A percentile compares a stretch with the other conserved stretches of the same genome.
Conservation (phyloP, 805 yeast genomes). For the Candida montana region DNA sequence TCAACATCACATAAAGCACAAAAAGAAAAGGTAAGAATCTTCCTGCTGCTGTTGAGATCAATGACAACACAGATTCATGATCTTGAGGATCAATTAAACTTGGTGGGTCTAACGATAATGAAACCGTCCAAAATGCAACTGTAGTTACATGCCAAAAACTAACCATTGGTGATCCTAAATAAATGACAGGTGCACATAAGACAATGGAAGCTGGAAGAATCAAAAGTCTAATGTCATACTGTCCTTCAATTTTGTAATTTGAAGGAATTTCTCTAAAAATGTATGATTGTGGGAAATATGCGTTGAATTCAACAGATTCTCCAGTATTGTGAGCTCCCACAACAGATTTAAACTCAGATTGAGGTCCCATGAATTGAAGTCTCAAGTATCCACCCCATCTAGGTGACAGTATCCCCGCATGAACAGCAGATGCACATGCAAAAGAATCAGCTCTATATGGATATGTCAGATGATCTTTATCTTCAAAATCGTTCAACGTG, state of each 20-base stretch:
- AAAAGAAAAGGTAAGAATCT: conserved; percentile 72
- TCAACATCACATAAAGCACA: conserved; percentile 67
- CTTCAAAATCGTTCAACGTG: conserved; percentile 12
- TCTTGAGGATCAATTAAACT: conserved; percentile 46
- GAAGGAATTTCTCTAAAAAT: conserved; percentile 43
- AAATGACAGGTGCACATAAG: conserved; percentile 58
- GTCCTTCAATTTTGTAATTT: conserved; percentile 34
- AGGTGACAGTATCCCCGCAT: conserved; percentile 74
- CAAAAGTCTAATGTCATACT: conserved; percentile 61
- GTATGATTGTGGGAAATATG: conserved; percentile 72
- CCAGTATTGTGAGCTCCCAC: conserved; percentile 49
- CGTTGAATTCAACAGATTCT: conserved; percentile 58
- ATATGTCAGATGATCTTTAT: conserved; percentile 31
- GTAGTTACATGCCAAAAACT: conserved; percentile 58
- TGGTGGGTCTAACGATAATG: conserved; percentile 78
- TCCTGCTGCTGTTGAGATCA: conserved; percentile 66
- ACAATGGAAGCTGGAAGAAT: conserved; percentile 36
- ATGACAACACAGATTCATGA: conserved; percentile 47
- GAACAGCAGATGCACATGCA: conserved; percentile 86
- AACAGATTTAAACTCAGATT: conserved; percentile 40
- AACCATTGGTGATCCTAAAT: conserved; percentile 36
- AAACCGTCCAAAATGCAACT: conserved; percentile 83
- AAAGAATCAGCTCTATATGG: conserved; percentile 87
- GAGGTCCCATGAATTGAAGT: conserved; percentile 49
- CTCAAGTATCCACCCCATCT: conserved; percentile 73